Conservation (phyloP, 2,329 filamentous ascomycete species). For the Cordyceps javanica region DNA sequence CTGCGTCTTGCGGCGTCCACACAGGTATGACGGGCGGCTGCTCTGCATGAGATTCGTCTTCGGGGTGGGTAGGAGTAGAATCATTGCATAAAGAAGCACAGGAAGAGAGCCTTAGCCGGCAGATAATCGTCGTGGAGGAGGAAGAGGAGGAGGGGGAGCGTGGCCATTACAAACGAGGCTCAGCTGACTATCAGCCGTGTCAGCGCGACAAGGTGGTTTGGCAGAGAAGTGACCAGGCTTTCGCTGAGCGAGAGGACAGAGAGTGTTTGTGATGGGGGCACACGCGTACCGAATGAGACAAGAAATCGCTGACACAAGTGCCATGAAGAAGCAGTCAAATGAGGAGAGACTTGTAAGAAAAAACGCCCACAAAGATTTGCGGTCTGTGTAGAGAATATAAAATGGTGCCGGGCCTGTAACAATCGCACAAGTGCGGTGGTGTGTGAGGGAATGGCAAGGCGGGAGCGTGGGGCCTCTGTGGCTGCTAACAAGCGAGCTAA, state of each 20-base stretch:
- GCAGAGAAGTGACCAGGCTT: background rate
- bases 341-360: background rate
- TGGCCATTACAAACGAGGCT: conserved; percentile 1
- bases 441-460: background rate
- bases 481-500: background rate
- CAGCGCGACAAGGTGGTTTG: no score
- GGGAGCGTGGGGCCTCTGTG: background rate
- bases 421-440: conserved; percentile 4
- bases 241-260: background rate
- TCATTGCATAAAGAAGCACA: no score
- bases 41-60: no score
- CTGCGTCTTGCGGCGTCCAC: no score
- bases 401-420: background rate
- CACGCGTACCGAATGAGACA: background rate
- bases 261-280: background rate
- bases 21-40: no score
- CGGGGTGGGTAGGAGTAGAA: no score
- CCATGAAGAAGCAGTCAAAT: background rate
- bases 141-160: background rate
- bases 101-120: no score
- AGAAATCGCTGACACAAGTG: background rate
- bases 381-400: background rate
- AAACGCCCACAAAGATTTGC: background rate
- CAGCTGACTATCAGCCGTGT: conserved; percentile 3
- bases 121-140: background rate